Evolutionary conservation across 2,329 filamentous ascomycete species (phyloP).

Genomic region (Neofusicoccum laricinum): DNA sequence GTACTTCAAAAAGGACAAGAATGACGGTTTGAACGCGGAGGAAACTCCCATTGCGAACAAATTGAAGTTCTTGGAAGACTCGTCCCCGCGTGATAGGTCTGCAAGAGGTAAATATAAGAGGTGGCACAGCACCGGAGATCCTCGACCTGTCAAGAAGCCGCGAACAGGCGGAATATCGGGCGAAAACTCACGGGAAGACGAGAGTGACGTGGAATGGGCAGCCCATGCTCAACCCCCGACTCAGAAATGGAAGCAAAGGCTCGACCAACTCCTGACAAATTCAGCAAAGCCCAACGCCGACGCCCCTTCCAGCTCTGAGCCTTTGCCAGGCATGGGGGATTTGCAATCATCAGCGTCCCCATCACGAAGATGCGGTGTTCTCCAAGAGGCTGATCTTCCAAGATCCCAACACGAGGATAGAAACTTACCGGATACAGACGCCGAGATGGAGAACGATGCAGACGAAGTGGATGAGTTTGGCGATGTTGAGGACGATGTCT

Average conservation of each 20-base stretch:
- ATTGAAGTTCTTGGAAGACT: conserved; percentile 33
- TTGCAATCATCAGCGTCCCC: background rate
- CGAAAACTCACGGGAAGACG: conserved; percentile 23
- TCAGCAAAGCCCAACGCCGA: conserved; percentile 24
- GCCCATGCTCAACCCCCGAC: conserved; percentile 21
- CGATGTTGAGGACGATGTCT: conserved; percentile 22
- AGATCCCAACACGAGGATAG: background rate
- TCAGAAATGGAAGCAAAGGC: conserved; percentile 33
- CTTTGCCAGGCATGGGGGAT: conserved; percentile 34
- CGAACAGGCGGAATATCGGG: conserved; percentile 35
- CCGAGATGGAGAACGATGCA: background rate
- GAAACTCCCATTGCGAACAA: conserved; percentile 34
- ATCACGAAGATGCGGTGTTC: conserved; percentile 26
- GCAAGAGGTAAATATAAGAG: conserved; percentile 43
- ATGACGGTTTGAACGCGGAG: conserved; percentile 33
- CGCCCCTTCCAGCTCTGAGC: conserved; percentile 47
- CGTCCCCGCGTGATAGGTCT: conserved; percentile 46
- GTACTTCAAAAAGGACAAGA: conserved; percentile 37
- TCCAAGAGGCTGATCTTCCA: background rate
- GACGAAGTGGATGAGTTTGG: conserved; percentile 20
- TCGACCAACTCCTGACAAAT: conserved; percentile 44
- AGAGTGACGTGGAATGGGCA: conserved; percentile 18
- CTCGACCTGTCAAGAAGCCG: conserved; percentile 34
- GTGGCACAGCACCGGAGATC: conserved; percentile 46
- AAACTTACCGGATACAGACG: background rate